phyloP scores from a whole-genome alignment of 257 asterid genomes.

The Gentiana macrophylla region DNA sequence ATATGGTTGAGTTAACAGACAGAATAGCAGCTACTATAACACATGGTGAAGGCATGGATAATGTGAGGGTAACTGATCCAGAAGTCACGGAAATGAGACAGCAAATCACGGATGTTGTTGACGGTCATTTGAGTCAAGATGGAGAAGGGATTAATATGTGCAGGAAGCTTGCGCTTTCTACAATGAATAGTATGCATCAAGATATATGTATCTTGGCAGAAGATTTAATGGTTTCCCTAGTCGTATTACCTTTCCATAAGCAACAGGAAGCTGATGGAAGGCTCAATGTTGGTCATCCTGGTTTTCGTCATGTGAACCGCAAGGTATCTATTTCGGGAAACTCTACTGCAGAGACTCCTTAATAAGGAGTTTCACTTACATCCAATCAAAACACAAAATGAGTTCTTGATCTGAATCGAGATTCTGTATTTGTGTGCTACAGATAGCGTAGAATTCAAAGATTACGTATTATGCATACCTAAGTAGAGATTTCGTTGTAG shows the following conservation, averaged over 20 bases:
- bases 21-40: slow-evolving; percentile 58
- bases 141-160: slow-evolving; percentile 45
- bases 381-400: not conserved
- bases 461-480: no score
- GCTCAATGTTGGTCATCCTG: slow-evolving; percentile 49
- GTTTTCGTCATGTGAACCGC: slow-evolving; percentile 77
- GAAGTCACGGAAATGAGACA: slow-evolving; percentile 51
- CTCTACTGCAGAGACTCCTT: not conserved
- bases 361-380: no score
- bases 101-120: slow-evolving; percentile 29
- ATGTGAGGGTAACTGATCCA: slow-evolving; percentile 58
- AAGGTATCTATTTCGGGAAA: slow-evolving; percentile 31
- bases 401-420: no score
- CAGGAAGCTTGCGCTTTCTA: slow-evolving; percentile 73
- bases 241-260: slow-evolving; percentile 80
- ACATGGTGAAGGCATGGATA: slow-evolving; percentile 34
- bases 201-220: slow-evolving; percentile 76
- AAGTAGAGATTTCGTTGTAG: no score
- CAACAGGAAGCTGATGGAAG: slow-evolving; percentile 58
- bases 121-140: slow-evolving; percentile 26
- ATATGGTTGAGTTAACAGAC: slow-evolving; percentile 75
- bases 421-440: no score
- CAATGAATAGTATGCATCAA: slow-evolving; percentile 62
- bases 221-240: slow-evolving; percentile 52
- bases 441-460: no score